phyloP scores from a whole-genome alignment of 225 moss, liverwort and hornwort species.

The Bryum argenteum region DNA sequence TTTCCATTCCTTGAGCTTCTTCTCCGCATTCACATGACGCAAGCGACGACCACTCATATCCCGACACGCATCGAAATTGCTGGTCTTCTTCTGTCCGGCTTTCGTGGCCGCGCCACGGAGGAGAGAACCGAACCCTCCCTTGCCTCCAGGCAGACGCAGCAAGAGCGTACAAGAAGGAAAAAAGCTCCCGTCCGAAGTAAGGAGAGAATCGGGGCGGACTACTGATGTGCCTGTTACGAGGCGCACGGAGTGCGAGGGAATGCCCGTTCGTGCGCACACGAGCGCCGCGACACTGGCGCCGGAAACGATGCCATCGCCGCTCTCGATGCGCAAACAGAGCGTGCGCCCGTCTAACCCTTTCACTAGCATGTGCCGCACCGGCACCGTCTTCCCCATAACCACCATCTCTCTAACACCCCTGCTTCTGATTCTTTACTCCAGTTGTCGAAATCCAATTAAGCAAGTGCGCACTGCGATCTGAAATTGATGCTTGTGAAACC shows the following conservation, averaged over 20 bases:
- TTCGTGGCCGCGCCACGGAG: conserved; percentile 92
- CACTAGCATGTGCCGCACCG: conserved; percentile 60
- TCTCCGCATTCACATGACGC: conserved; percentile 94
- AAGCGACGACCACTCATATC: conserved; percentile 94
- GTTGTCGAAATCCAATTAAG: no score
- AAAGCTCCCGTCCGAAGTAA: conserved; percentile 52
- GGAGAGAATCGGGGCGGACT: conserved; percentile 36
- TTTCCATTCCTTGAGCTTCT: conserved; percentile 95
- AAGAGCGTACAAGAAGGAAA: conserved; percentile 65
- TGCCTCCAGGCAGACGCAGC: conserved; percentile 79
- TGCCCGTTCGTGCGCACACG: conserved; percentile 48
- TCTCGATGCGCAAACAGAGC: conserved; percentile 61
- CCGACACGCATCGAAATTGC: conserved; percentile 97
- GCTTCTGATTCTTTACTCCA: no score
- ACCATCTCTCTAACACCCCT: conserved; percentile 21
- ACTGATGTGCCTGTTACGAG: conserved; percentile 69
- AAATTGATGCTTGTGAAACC: no score
- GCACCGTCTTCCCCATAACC: conserved; percentile 26
- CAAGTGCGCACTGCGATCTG: no score
- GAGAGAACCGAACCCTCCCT: conserved; percentile 91
- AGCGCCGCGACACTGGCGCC: conserved; percentile 51
- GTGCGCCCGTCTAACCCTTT: conserved; percentile 71
- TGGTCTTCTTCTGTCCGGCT: conserved; percentile 95
- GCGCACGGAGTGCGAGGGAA: conserved; percentile 46
- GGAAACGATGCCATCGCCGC: conserved; percentile 35